A percentile compares a stretch with the other conserved stretches of the same genome.
Evolutionary conservation across 805 yeast genomes (phyloP).

Genomic region (Myxozyma melibiosi): DNA sequence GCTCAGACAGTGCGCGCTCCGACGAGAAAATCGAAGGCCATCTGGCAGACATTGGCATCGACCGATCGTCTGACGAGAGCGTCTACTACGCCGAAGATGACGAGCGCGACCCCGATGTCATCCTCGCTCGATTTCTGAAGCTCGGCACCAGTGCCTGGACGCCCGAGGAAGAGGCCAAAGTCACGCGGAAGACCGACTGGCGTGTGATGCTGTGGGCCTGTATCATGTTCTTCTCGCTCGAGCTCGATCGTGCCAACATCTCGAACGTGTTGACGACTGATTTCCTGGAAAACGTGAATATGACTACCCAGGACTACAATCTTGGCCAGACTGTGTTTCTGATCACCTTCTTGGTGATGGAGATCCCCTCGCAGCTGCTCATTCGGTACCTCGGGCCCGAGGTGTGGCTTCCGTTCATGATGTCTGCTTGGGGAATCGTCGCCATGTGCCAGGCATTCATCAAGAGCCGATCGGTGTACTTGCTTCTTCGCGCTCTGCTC

Average conservation of each 20-base stretch:
- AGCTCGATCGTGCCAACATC: conserved; percentile 60
- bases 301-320: conserved; percentile 61
- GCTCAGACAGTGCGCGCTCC: neutral
- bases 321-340: conserved; percentile 59
- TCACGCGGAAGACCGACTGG: conserved; percentile 56
- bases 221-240: conserved; percentile 58
- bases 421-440: conserved; percentile 61
- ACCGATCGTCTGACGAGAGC: neutral
- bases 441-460: conserved; percentile 55
- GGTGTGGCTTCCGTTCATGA: conserved; percentile 54
- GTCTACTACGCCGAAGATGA: conserved; percentile 9
- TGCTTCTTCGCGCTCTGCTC: conserved; percentile 52
- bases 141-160: conserved; percentile 48
- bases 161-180: conserved; percentile 51
- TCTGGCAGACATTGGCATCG: neutral
- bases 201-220: conserved; percentile 58
- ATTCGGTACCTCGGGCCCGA: conserved; percentile 66
- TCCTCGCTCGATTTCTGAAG: conserved; percentile 21
- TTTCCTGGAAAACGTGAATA: conserved; percentile 51
- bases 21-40: conserved; percentile 2
- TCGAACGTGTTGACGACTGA: conserved; percentile 58
- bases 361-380: conserved; percentile 48
- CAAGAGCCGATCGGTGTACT: conserved; percentile 44
- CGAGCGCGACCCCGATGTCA: conserved; percentile 25
- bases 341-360: conserved; percentile 48